Evolutionary conservation across 805 yeast genomes (phyloP), one percentile per base, ranked within the genome.

Genomic region (Saturnispora halmiae): DNA sequence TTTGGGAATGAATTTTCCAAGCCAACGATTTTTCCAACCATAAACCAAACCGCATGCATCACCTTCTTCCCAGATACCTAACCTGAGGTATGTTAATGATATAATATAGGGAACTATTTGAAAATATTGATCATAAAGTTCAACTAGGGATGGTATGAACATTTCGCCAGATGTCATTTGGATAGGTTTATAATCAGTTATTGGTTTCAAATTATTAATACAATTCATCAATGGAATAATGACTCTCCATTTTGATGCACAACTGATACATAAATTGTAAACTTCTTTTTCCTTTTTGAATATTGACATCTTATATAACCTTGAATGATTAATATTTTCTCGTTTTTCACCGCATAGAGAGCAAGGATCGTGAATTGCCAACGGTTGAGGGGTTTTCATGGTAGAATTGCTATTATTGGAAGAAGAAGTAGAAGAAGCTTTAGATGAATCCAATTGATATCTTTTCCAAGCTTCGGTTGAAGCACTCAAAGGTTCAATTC

Each of bases 401-500:
- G 37, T 32, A 6, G n/a, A n/a, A n/a, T 14, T 11, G 31, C 13
- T 5, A 18, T 14, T 6, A 16, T 13, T n/a, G n/a, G n/a, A n/a
- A n/a, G n/a, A n/a, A 22, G 19, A 36, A 15, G 13, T 45, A 30
- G 9, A 33, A 26, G 30, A 22, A 36, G n/a, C 25, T n/a, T 20
- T 29, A 36, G 16, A 46, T 45, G 13, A 47, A 38, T 16, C 46
- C n/a, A 27, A 40, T 35, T 40, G 42, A 5, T 27, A 65, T 51
- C 51, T 38, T 31, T 77, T 75, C 63, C 80, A 81, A 1, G 75
- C 73, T 58, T 83, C 94, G 52, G 88, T 87, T 31, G 81, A 70
- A 0, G 90, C 88, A 38, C 85, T 75, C 7, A 88, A 73, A 0
- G 98, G 98, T 59, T 87, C 95, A 30, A 90, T 78, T 3, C 77